A percentile compares a stretch with the other conserved stretches of the same genome.
Conservation (phyloP, 495 filamentous ascomycete species). For the Pseudoneurospora amorphoporcata region DNA sequence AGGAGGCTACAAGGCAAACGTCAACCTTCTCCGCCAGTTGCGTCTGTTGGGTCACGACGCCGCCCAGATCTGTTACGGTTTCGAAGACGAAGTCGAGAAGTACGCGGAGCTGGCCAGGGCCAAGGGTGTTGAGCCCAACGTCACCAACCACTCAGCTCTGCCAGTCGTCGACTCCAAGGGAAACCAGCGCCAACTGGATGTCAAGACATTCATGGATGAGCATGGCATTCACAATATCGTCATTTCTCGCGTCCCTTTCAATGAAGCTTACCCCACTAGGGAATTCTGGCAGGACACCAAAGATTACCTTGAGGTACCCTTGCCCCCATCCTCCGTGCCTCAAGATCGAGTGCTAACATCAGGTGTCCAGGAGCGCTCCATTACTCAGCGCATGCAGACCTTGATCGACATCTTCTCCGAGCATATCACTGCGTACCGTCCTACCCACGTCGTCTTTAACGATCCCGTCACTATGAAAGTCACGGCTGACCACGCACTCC, state of each 20-base stretch:
- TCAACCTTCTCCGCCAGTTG: conserved; percentile 16
- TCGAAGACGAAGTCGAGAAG: conserved; percentile 9
- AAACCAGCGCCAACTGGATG: not conserved
- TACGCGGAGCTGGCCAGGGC: conserved; percentile 6
- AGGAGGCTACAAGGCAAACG: conserved; percentile 23
- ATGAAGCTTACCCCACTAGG: conserved; percentile 10
- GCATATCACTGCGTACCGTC: conserved; percentile 11
- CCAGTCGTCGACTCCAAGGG: conserved; percentile 2
- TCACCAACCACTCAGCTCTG: not conserved
- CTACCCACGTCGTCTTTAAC: conserved; percentile 25
- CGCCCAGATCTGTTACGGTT: conserved; percentile 21
- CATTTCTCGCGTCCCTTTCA: conserved; percentile 10
- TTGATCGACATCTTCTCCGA: conserved; percentile 9
- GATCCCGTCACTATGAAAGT: conserved; percentile 23
- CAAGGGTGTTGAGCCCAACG: conserved; percentile 13
- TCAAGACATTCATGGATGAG: conserved; percentile 20
- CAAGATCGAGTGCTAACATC: not conserved
- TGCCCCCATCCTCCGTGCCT: not conserved
- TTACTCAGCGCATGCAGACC: conserved; percentile 6
- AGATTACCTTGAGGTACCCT: conserved; percentile 17
- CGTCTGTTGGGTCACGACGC: conserved; percentile 6
- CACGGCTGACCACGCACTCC: conserved; percentile 4
- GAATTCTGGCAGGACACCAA: conserved; percentile 17
- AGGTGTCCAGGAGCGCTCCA: not conserved
- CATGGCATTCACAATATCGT: conserved; percentile 15